Evolutionary conservation across 345 rosid species (phyloP).

Genomic region (Turritis glabra): DNA sequence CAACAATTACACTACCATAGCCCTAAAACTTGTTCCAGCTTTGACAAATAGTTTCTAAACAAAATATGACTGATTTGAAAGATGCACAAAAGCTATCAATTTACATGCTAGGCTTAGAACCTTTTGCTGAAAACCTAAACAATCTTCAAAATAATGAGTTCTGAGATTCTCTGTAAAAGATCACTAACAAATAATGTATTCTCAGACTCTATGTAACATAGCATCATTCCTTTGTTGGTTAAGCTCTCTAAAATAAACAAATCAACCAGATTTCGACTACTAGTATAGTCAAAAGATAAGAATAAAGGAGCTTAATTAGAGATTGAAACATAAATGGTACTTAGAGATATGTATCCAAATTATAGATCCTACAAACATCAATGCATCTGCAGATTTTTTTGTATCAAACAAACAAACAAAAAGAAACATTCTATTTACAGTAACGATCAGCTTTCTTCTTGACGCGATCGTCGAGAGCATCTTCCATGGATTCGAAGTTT

Average conservation of each 20-base stretch:
- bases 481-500: slow-evolving; percentile 53
- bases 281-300: too few species aligned
- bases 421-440: slow-evolving; percentile 56
- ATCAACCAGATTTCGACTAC: too few species aligned
- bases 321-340: too few species aligned
- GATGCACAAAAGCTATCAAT: background rate
- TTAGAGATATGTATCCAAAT: too few species aligned
- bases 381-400: background rate
- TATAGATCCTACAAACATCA: slow-evolving; percentile 31
- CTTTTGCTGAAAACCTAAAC: background rate
- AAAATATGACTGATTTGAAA: too few species aligned
- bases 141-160: background rate
- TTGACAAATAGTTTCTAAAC: background rate
- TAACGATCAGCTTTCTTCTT: slow-evolving; percentile 97
- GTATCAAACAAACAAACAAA: background rate
- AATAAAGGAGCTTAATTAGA: too few species aligned
- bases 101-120: background rate
- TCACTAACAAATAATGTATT: background rate
- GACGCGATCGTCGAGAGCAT: slow-evolving; percentile 93
- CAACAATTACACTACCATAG: background rate
- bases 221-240: background rate
- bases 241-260: background rate
- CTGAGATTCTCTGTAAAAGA: too few species aligned
- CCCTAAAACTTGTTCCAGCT: background rate
- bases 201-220: background rate